Conservation (phyloP, 192 early-diverging fungal genomes). For the Coemansia sp. region DNA sequence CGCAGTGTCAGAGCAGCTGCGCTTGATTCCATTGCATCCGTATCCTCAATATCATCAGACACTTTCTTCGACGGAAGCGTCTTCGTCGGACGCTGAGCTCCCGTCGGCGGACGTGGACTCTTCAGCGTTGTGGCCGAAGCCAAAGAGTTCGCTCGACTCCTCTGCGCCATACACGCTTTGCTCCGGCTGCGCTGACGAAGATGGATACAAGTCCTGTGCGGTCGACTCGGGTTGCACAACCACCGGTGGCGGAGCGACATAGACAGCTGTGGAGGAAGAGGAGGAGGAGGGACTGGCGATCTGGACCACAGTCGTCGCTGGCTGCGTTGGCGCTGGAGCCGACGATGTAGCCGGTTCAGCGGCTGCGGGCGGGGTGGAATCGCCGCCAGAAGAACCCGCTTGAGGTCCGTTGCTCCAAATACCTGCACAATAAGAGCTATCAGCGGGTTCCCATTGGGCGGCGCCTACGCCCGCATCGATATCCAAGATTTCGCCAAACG, state of each 20-base stretch:
- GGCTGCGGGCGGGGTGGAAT: neutral
- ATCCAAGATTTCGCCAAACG: slow-evolving; percentile 54
- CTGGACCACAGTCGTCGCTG: neutral
- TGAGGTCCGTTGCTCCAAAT: slow-evolving; percentile 35
- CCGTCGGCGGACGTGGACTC: neutral
- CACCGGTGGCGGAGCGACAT: neutral
- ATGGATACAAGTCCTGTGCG: neutral
- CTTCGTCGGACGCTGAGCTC: neutral
- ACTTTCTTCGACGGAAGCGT: neutral
- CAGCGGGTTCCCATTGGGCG: slow-evolving; percentile 49
- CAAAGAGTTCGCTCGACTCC: neutral
- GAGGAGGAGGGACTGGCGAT: neutral
- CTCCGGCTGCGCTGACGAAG: neutral
- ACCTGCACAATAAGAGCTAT: slow-evolving; percentile 45
- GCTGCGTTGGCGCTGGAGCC: slow-evolving; percentile 1
- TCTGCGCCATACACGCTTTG: neutral
- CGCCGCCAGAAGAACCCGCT: slow-evolving; percentile 1
- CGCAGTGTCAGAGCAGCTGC: neutral
- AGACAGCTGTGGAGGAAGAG: neutral
- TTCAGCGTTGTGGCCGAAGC: slow-evolving; percentile 16
- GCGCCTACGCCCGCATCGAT: slow-evolving; percentile 52
- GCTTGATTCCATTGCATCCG: neutral
- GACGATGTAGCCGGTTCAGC: neutral
- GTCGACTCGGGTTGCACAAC: neutral
- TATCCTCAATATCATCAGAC: neutral